Evolutionary conservation across 2,329 filamentous ascomycete genomes (phyloP).

Genomic region (Leptographium wingfieldii): DNA sequence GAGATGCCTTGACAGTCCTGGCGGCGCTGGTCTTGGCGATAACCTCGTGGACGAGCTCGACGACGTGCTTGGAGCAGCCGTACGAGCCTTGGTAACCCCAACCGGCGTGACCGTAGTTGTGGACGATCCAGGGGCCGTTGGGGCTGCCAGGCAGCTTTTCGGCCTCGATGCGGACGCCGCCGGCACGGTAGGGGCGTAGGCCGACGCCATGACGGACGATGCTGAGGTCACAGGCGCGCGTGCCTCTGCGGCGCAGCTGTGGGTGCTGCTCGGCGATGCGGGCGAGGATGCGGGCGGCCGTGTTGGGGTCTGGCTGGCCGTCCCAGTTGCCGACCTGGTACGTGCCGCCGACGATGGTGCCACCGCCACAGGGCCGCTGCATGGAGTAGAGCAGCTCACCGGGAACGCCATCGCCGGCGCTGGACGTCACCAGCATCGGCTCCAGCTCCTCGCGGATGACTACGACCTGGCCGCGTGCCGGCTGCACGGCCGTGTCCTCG

Average conservation of each 20-base stretch:
- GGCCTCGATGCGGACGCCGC: slow-evolving; percentile 63
- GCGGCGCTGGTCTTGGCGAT: slow-evolving; percentile 10
- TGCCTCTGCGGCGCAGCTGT: slow-evolving; percentile 40
- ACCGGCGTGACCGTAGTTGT: slow-evolving; percentile 69
- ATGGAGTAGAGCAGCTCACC: slow-evolving; percentile 69
- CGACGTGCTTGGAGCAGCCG: slow-evolving; percentile 55
- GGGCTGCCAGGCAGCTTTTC: slow-evolving; percentile 36
- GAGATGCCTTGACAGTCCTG: background rate
- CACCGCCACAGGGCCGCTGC: slow-evolving; percentile 67
- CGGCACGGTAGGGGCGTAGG: slow-evolving; percentile 59
- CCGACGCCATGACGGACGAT: slow-evolving; percentile 75
- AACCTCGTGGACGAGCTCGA: slow-evolving; percentile 55
- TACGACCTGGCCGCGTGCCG: slow-evolving; percentile 72
- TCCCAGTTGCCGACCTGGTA: slow-evolving; percentile 75
- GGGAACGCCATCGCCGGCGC: slow-evolving; percentile 55
- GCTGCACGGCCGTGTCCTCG: slow-evolving; percentile 57
- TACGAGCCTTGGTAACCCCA: slow-evolving; percentile 64
- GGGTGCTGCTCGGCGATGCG: slow-evolving; percentile 56
- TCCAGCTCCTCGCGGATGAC: slow-evolving; percentile 68
- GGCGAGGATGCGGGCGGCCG: slow-evolving; percentile 76
- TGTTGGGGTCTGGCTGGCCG: slow-evolving; percentile 60
- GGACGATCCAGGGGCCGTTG: slow-evolving; percentile 46
- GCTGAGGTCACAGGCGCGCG: slow-evolving; percentile 60
- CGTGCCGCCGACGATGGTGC: slow-evolving; percentile 76
- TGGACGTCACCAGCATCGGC: slow-evolving; percentile 56